Conservation (phyloP, 345 rosid species). For the Gossypium arboreum region DNA sequence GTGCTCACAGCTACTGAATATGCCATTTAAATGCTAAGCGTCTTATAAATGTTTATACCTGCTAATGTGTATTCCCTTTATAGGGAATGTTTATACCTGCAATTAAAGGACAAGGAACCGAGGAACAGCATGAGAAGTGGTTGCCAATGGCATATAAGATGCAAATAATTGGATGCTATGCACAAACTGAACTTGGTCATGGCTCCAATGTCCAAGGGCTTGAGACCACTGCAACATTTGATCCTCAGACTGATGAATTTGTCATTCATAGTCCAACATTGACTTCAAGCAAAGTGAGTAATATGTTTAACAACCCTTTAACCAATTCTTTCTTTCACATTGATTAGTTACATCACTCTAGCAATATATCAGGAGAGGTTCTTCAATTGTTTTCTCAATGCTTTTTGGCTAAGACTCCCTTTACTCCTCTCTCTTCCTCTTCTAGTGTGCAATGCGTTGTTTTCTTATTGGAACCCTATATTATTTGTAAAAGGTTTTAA, state of each 20-base stretch:
- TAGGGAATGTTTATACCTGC: conserved; percentile 98
- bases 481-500: conserved; percentile 1
- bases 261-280: conserved; percentile 84
- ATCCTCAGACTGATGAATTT: conserved; percentile 87
- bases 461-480: background rate
- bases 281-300: conserved; percentile 86
- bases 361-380: background rate
- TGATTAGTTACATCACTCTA: background rate
- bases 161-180: conserved; percentile 99
- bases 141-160: conserved; percentile 80
- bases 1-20: background rate
- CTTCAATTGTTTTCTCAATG: background rate
- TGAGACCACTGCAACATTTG: conserved; percentile 97
- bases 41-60: background rate
- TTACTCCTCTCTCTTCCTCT: background rate
- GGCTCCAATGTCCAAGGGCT: conserved; percentile 99
- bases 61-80: conserved; percentile 15
- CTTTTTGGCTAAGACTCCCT: background rate
- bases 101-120: conserved; percentile 94
- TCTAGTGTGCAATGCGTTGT: background rate
- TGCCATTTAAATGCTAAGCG: background rate
- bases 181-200: conserved; percentile 99
- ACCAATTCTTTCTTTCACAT: background rate
- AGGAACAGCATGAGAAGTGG: conserved; percentile 94
- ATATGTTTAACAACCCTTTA: background rate